Conservation (phyloP, 768 basidiomycete genomes). For the Terana coerulea region DNA sequence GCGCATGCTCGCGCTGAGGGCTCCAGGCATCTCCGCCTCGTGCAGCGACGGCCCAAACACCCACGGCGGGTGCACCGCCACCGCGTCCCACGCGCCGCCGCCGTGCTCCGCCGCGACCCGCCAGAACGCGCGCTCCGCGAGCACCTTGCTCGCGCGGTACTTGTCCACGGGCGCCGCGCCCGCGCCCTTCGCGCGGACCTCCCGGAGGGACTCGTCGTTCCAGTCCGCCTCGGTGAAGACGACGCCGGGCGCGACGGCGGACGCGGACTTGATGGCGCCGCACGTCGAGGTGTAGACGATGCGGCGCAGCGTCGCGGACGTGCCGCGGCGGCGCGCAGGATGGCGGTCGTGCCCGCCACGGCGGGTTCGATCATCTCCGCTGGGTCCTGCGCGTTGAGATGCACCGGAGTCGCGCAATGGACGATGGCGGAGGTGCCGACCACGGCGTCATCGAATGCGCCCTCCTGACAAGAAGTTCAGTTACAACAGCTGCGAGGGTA, state of each 20-base stretch:
- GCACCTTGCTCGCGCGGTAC: conserved; percentile 54
- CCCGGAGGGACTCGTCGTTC: neutral
- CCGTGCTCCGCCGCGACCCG: conserved; percentile 42
- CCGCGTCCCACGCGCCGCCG: conserved; percentile 35
- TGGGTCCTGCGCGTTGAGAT: conserved; percentile 39
- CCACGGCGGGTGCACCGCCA: conserved; percentile 51
- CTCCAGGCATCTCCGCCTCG: conserved; percentile 24
- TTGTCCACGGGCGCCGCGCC: neutral
- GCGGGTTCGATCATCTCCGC: conserved; percentile 67
- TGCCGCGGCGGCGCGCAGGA: neutral
- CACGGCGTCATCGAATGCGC: conserved; percentile 76
- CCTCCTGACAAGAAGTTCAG: conserved; percentile 47
- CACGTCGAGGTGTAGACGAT: neutral
- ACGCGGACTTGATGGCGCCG: neutral
- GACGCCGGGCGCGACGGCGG: too few species aligned
- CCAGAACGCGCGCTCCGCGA: conserved; percentile 61
- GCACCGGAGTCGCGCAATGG: conserved; percentile 66
- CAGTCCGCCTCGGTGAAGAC: neutral
- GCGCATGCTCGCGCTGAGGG: conserved; percentile 32
- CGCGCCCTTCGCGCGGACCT: neutral
- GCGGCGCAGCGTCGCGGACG: conserved; percentile 25
- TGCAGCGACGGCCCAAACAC: conserved; percentile 22
- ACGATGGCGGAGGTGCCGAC: conserved; percentile 68
- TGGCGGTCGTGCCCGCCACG: conserved; percentile 17
- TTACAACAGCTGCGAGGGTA: neutral